These are phyloP conservation scores for Prunus salicina DNA, from an alignment of 306 rosid species.

Conservation along the genomic window DNA sequence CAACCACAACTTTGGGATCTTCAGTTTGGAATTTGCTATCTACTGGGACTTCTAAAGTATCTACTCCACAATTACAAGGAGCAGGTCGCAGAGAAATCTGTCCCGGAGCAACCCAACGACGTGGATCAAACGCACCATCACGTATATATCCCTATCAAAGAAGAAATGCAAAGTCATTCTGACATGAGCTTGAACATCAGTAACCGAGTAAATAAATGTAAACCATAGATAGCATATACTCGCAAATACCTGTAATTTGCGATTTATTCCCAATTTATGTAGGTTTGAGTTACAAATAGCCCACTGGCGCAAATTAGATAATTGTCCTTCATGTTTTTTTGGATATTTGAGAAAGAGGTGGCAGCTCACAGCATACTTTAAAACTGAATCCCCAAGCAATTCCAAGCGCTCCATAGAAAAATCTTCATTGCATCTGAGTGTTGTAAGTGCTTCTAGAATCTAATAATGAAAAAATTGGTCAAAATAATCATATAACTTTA, in stretches of 20 bases:
- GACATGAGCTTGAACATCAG: neutral
- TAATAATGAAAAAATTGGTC: slow-evolving; percentile 24
- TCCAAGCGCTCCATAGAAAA: slow-evolving; percentile 96
- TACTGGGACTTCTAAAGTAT: slow-evolving; percentile 72
- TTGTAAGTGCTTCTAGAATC: slow-evolving; percentile 91
- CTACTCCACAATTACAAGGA: slow-evolving; percentile 77
- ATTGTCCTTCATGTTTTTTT: slow-evolving; percentile 71
- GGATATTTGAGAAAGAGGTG: slow-evolving; percentile 79
- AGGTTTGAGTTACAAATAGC: slow-evolving; percentile 71
- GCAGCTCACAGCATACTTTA: slow-evolving; percentile 81
- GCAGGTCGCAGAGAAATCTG: slow-evolving; percentile 51
- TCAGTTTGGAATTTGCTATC: slow-evolving; percentile 63
- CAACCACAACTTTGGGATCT: slow-evolving; percentile 67
- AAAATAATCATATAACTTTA: slow-evolving; percentile 13
- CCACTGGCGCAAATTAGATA: slow-evolving; percentile 45
- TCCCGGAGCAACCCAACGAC: slow-evolving; percentile 97
- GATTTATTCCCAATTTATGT: slow-evolving; percentile 61
- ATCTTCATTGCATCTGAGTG: slow-evolving; percentile 68
- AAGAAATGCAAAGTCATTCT: slow-evolving; percentile 25
- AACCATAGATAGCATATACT: neutral
- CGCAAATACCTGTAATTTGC: slow-evolving; percentile 61
- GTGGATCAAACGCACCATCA: slow-evolving; percentile 89
- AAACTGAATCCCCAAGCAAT: slow-evolving; percentile 91
- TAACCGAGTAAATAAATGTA: neutral
- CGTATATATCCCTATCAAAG: slow-evolving; percentile 64